Evolutionary conservation across 257 asterid genomes (phyloP), one percentile per base, ranked within the genome.

Genomic region (Scutellaria galericulata): DNA sequence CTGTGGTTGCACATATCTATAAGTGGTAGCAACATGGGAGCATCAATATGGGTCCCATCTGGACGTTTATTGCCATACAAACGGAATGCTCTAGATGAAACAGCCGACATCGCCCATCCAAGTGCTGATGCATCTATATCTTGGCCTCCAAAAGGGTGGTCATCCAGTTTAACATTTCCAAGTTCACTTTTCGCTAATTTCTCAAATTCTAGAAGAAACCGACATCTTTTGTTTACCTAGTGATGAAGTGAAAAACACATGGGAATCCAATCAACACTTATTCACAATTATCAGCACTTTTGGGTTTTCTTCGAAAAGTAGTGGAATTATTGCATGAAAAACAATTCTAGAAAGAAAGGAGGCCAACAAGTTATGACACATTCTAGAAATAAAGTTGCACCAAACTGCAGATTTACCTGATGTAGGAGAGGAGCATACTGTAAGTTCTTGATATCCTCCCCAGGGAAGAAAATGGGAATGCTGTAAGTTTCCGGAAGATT

Each of bases 1-100:
- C 94, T 95, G 81, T 92, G 99, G 82, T 95, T 95, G 92, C 99
- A 95, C 98, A 95, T 95, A 79, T 95, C 99, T 66, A 95, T 87
- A 7, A 95, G 87, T 12, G 99, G 99, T 76, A 95, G 96, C 91
- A 95, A 68, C 98, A 92, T 90, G 9, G 94, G 96, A 62, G 84
- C 82, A 71, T 79, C 72, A 7, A 68, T 68, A 6, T 77, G 85
- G 73, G 89, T 83, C 79, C 99, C 94, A 74, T 87, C 92, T 48
- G 85, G 82, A 41, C 58, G 81, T 78, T 82, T 88, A 66, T 68
- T 74, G 18, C 93, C 93, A 72, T 90, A 73, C 80, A 92, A 80
- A 66, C 96, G 97, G 83, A 95, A 92, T 35, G 99, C 99, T 80
- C 98, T 85, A 72, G 98, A 88, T 45, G 99, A 95, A 78, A 92